Evolutionary conservation across 371 early-diverging fungal species (phyloP).

Genomic region (Actinomortierella wolfii): DNA sequence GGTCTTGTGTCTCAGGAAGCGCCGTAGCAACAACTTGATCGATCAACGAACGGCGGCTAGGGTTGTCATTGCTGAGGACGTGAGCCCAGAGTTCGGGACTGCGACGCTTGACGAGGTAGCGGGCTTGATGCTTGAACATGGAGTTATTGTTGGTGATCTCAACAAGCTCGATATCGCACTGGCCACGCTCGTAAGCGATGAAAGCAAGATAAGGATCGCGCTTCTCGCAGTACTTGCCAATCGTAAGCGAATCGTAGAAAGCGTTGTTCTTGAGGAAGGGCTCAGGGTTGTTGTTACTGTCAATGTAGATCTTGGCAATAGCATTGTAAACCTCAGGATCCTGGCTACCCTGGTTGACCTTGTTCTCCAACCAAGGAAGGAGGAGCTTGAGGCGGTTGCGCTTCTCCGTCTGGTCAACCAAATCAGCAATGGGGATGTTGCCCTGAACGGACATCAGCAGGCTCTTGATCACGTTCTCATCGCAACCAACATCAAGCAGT

Average conservation of each 20-base stretch:
- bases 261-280: constrained; percentile 92
- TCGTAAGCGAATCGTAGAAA: constrained; percentile 84
- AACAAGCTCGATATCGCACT: constrained; percentile 92
- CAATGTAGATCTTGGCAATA: constrained; percentile 98
- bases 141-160: constrained; percentile 94
- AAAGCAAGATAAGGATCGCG: constrained; percentile 96
- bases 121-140: constrained; percentile 99
- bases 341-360: constrained; percentile 83
- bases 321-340: constrained; percentile 95
- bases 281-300: constrained; percentile 97
- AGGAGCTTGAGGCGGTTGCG: constrained; percentile 96
- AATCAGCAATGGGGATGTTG: constrained; percentile 80
- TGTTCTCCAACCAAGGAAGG: constrained; percentile 90
- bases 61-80: constrained; percentile 81
- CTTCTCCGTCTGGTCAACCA: constrained; percentile 94
- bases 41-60: constrained; percentile 85
- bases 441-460: constrained; percentile 81
- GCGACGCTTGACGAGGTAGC: constrained; percentile 91
- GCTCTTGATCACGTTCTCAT: constrained; percentile 91
- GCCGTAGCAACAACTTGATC: constrained; percentile 91
- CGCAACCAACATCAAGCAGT: constrained; percentile 97
- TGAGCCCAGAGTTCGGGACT: constrained; percentile 85
- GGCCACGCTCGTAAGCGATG: constrained; percentile 93
- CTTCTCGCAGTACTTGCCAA: constrained; percentile 98
- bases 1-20: constrained; percentile 93